These are phyloP conservation scores for Delonix regia DNA, from an alignment of 306 rosid genomes.

Conservation along the genomic window DNA sequence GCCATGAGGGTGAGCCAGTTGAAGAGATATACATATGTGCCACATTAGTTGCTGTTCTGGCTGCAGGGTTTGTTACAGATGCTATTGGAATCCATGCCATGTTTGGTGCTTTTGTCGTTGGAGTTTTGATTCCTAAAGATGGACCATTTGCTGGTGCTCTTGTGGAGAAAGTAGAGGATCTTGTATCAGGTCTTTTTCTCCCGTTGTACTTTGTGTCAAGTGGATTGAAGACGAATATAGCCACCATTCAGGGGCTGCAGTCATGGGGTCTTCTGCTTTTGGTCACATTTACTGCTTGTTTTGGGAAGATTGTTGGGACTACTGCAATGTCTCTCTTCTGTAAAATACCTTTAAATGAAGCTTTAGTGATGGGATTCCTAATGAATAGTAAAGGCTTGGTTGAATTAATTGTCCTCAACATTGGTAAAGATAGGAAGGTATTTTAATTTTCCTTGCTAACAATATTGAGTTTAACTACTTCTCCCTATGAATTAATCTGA, in stretches of 20 bases:
- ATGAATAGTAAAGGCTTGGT: conserved; percentile 94
- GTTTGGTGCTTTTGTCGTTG: conserved; percentile 88
- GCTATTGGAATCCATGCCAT: conserved; percentile 89
- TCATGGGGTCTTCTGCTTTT: conserved; percentile 85
- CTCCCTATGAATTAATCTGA: neutral
- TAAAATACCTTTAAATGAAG: conserved; percentile 69
- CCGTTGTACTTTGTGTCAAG: conserved; percentile 87
- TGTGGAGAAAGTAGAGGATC: conserved; percentile 90
- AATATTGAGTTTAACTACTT: conserved; percentile 13
- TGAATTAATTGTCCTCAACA: conserved; percentile 88
- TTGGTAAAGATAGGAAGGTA: conserved; percentile 93
- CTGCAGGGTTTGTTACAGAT: conserved; percentile 83
- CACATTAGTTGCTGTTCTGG: conserved; percentile 67
- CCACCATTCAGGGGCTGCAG: conserved; percentile 74
- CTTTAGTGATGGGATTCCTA: conserved; percentile 75
- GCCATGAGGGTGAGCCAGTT: conserved; percentile 77
- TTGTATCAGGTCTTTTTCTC: conserved; percentile 80
- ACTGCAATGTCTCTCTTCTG: conserved; percentile 51
- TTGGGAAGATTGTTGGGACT: conserved; percentile 88
- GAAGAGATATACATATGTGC: conserved; percentile 72
- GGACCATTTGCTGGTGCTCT: conserved; percentile 73
- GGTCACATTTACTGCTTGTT: conserved; percentile 75
- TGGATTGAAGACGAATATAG: conserved; percentile 83
- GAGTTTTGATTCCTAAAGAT: conserved; percentile 76
- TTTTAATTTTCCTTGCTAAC: conserved; percentile 7